Base-by-base conservation (phyloP, 2,329 filamentous ascomycete species). In the Aspergillus terreus region DNA sequence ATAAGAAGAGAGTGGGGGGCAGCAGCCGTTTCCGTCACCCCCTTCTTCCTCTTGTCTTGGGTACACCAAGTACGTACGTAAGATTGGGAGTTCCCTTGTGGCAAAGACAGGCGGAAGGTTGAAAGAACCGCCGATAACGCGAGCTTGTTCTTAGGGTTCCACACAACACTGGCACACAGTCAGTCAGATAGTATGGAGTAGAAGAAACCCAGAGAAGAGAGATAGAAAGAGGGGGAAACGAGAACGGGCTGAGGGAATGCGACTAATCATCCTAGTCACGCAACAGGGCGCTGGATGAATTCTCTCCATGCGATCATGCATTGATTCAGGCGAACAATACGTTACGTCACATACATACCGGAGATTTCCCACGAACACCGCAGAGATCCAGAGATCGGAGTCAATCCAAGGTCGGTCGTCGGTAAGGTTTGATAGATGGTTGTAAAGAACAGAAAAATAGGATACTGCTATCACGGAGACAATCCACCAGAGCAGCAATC, bases 11-110 rank as follows among this genome's bases (percentile, higher is more conserved):
- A 36, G 53, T 48, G 52, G 49, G 44, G 44, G 47, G 30, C 52
- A 51, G 46, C 33, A 62, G 63, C 63, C 65, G 66, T 62, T 67
- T 67, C 56, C 65, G 65, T 66, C 55, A 54, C 53, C 42, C 38
- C 40, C 40, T 19, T 30, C 27, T 30, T 30, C 27, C 27, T 30
- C 19, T 19, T 19, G 19, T 19, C 27, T 30, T 30, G 27, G 27
- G 27, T 30, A 30, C 27, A 30, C 6, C 7, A 6, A 30, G 27
- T 30, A 30, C 44, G 27, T 30, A 30, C 44, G 45, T 44, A 44
- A 49, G 33, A 44, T 52, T 36, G 44, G 40, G 53, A 38, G 42
- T 45, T 49, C 17, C 25, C 49, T 27, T 47, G 62, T 65, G 62
- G 59, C 62, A 49, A 61, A 56, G 51, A 47, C 40, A 38, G 30